phyloP scores from a whole-genome alignment of 2,329 filamentous ascomycete species.

The Fusarium citri region DNA sequence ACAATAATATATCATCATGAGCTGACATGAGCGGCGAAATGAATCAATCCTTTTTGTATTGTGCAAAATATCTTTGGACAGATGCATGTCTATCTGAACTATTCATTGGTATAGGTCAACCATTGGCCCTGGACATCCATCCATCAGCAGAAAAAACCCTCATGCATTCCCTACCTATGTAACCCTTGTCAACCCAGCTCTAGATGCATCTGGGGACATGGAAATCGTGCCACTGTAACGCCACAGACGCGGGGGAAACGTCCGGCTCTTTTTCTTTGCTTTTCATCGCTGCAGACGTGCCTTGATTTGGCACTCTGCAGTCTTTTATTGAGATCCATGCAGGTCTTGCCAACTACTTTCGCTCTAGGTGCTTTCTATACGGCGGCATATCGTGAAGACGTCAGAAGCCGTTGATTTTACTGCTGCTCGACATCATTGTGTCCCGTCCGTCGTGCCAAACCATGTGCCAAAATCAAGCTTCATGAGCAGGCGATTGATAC shows the following conservation, averaged over 20 bases:
- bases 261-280: conserved; percentile 21
- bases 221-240: conserved; percentile 47
- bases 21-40: conserved; percentile 41
- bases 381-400: conserved; percentile 1
- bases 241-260: conserved; percentile 36
- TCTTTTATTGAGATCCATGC: conserved; percentile 3
- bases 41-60: conserved; percentile 30
- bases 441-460: conserved; percentile 56
- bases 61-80: conserved; percentile 17
- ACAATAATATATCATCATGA: conserved; percentile 36
- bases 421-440: conserved; percentile 27
- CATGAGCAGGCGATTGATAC: conserved; percentile 88
- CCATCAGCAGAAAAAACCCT: conserved; percentile 16
- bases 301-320: conserved; percentile 31
- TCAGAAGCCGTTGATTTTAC: conserved; percentile 19
- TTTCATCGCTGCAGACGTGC: conserved; percentile 26
- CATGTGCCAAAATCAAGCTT: conserved; percentile 81
- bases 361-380: background rate
- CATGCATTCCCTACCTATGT: conserved; percentile 13
- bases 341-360: conserved; percentile 10
- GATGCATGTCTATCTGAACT: conserved; percentile 21
- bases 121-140: conserved; percentile 1
- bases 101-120: conserved; percentile 26
- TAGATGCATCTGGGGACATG: conserved; percentile 36
- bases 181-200: conserved; percentile 30